Evolutionary conservation across 2,329 filamentous ascomycete genomes (phyloP).

Genomic region (Botrytis byssoidea): DNA sequence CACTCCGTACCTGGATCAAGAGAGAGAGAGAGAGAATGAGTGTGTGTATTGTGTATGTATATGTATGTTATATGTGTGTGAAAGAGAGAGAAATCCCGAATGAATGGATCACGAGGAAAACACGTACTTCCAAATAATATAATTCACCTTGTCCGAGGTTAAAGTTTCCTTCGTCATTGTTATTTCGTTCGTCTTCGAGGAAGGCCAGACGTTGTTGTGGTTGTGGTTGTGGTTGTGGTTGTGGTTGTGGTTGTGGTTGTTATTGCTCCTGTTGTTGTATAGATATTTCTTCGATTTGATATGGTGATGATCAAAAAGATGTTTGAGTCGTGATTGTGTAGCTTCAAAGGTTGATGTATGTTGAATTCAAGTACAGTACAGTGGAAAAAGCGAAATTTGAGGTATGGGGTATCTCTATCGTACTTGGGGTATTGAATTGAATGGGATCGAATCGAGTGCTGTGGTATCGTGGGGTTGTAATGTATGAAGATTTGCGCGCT

Average conservation of each 20-base stretch:
- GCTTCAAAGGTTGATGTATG: neutral
- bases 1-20: conserved; percentile 27
- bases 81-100: conserved; percentile 16
- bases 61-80: neutral
- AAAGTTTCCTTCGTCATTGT: conserved; percentile 44
- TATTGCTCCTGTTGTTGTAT: neutral
- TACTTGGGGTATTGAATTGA: neutral
- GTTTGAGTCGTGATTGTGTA: conserved; percentile 5
- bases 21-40: neutral
- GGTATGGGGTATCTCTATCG: conserved; percentile 4
- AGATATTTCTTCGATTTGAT: neutral
- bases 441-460: neutral
- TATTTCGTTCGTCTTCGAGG: conserved; percentile 2
- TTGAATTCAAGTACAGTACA: neutral
- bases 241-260: neutral
- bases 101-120: conserved; percentile 36
- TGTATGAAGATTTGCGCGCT: conserved; percentile 9
- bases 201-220: neutral
- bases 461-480: neutral
- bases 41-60: neutral
- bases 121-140: conserved; percentile 67
- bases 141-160: conserved; percentile 67
- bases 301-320: neutral
- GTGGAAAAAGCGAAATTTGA: neutral
- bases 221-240: neutral